Conservation (phyloP, 75 land plant species). For the Cupressus sempervirens region DNA sequence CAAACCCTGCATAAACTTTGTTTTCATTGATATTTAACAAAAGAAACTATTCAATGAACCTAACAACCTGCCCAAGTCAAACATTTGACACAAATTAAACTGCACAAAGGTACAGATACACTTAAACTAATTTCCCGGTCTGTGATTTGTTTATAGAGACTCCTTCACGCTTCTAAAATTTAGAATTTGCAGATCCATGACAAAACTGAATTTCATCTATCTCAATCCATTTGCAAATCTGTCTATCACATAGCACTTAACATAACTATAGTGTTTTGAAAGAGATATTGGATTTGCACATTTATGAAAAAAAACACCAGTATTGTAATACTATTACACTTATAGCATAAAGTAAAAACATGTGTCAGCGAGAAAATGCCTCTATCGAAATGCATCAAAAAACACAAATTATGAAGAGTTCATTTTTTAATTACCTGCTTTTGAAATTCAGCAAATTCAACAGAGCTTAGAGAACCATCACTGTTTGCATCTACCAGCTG, state of each 20-base stretch:
- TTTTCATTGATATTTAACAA: no score
- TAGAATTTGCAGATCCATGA: not conserved
- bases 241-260: not conserved
- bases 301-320: not conserved
- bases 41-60: not conserved
- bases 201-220: not conserved
- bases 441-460: conserved; percentile 78
- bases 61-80: not conserved
- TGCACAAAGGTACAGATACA: not conserved
- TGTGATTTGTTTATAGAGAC: not conserved
- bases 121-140: not conserved
- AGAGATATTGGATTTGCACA: not conserved
- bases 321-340: not conserved
- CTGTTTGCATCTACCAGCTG: conserved; percentile 85
- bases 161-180: not conserved
- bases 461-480: conserved; percentile 89
- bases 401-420: not conserved
- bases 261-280: not conserved
- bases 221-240: not conserved
- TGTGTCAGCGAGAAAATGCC: not conserved
- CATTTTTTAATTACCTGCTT: conserved; percentile 58
- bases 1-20: not conserved
- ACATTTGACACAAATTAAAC: not conserved
- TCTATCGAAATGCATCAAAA: not conserved
- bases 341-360: not conserved